Percentiles rank a stretch among this genome's conserved stretches.
Evolutionary conservation across 305 asterid genomes (phyloP).

Genomic region (Fraxinus dipetala): DNA sequence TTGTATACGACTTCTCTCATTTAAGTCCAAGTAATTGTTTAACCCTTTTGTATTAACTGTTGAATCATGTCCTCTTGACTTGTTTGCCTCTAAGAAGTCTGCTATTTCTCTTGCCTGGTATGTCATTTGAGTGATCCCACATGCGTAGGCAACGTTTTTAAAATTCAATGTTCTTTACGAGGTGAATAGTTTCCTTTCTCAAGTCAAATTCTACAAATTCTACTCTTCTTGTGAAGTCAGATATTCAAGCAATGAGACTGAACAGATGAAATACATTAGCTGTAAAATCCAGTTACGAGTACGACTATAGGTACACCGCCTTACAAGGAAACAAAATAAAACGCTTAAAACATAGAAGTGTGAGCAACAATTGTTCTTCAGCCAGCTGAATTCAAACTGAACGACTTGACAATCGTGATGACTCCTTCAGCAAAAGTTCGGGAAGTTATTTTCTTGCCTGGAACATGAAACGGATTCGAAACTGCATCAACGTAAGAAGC

Average conservation of each 20-base stretch:
- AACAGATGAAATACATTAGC: background rate
- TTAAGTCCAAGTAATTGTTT: background rate
- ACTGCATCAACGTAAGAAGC: slow-evolving; percentile 96
- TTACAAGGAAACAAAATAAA: background rate
- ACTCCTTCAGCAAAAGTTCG: slow-evolving; percentile 75
- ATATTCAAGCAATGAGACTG: background rate
- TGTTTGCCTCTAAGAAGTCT: background rate
- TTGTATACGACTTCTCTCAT: background rate
- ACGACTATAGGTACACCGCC: slow-evolving; percentile 1
- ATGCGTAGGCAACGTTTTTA: too few species aligned
- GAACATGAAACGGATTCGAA: slow-evolving; percentile 92
- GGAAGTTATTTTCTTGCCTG: slow-evolving; percentile 89
- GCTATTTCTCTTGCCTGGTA: background rate
- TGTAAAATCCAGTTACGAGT: background rate
- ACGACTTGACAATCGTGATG: slow-evolving; percentile 69
- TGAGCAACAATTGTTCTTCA: slow-evolving; percentile 13
- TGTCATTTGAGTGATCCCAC: background rate
- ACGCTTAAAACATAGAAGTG: background rate
- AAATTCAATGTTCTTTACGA: background rate
- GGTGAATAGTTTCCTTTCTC: background rate
- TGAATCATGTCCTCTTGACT: background rate
- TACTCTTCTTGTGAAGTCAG: background rate
- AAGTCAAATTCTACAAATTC: slow-evolving; percentile 9
- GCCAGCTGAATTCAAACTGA: background rate
- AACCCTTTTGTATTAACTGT: background rate